Base-by-base conservation (phyloP, 2,329 filamentous ascomycete species). In the Cercospora beticola region DNA sequence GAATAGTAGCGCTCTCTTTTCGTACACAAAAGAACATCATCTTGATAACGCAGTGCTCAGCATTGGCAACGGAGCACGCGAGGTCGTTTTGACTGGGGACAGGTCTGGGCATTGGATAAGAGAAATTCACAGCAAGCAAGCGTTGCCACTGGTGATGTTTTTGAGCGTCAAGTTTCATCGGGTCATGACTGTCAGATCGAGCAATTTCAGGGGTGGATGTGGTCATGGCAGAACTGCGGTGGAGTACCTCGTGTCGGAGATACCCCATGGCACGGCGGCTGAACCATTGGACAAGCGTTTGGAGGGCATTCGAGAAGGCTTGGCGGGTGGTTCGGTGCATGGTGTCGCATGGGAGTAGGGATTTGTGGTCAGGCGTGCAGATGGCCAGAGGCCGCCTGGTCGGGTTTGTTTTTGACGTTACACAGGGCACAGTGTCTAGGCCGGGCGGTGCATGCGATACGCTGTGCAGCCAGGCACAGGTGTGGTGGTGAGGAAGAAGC, bases 401-500 rank as follows among this genome's bases (percentile, higher is more conserved):
- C 36, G 36, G 36, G 1, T 16, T 40, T 14, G 14, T 40, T 40
- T 16, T 40, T 16, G 36, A 40, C 36, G 36, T 40, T 40, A 16
- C 36, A 40, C 36, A 16, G 36, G 5, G 36, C 7, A 6, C 36
- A 40, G 36, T 40, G 21, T 46, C 59, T 16, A 18, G 54, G 26
- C 54, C 54, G 14, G 54, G 23, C 54, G 54, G 54, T 31, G 23
- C 10, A 57, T 31, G 54, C 36, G 16, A 40, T 40, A 40, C 36
- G 36, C 23, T 57, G 54, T 57, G 54, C 23, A 31, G 6, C 54
- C 26, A 6, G 16, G 16, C 10, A 12, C 54, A 31, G 21, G 46
- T 14, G 54, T 2, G 54, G 23, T 16, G 21, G 49, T 21, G 69
- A 68, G 52, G 67, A 72, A 63, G 74, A 74, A 54, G 52, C 57